Conservation (phyloP, 2,329 filamentous ascomycete species). For the Emmonsiellopsis sp. region DNA sequence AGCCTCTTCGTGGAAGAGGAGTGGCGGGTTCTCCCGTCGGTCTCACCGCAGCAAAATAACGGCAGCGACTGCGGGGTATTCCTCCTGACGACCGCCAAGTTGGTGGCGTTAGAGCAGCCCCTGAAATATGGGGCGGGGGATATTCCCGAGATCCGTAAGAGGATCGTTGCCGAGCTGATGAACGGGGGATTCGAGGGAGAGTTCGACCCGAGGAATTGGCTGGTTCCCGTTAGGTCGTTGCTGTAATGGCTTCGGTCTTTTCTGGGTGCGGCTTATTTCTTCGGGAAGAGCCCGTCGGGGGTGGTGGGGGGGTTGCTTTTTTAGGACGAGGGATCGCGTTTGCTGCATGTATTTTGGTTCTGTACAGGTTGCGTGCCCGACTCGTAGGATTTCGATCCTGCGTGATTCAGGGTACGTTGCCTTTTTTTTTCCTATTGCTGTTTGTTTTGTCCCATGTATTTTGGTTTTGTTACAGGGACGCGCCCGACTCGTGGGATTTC, state of each 20-base stretch:
- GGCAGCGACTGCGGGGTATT: slow-evolving; percentile 44
- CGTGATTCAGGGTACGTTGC: background rate
- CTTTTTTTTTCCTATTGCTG: background rate
- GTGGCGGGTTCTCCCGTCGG: slow-evolving; percentile 32
- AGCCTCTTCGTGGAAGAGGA: slow-evolving; percentile 32
- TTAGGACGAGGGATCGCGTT: background rate
- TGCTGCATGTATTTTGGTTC: too few relatives aligned
- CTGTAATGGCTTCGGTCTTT: slow-evolving; percentile 48
- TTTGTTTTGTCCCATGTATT: background rate
- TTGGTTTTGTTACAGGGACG: background rate
- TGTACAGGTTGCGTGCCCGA: too few relatives aligned
- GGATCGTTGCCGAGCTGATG: slow-evolving; percentile 41
- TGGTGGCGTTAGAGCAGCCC: slow-evolving; percentile 36
- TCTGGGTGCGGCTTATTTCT: background rate
- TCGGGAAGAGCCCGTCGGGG: background rate
- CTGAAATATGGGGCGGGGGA: slow-evolving; percentile 32
- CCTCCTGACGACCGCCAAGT: slow-evolving; percentile 40
- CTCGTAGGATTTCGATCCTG: too few relatives aligned
- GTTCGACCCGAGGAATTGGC: slow-evolving; percentile 21
- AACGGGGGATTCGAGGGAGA: slow-evolving; percentile 37
- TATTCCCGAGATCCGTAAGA: slow-evolving; percentile 32
- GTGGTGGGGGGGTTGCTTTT: background rate
- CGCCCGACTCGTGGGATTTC: background rate
- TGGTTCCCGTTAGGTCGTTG: slow-evolving; percentile 8
- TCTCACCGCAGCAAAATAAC: slow-evolving; percentile 38